Conservation (phyloP, 179 eudicot genomes). For the Heliamphora pulchella region DNA sequence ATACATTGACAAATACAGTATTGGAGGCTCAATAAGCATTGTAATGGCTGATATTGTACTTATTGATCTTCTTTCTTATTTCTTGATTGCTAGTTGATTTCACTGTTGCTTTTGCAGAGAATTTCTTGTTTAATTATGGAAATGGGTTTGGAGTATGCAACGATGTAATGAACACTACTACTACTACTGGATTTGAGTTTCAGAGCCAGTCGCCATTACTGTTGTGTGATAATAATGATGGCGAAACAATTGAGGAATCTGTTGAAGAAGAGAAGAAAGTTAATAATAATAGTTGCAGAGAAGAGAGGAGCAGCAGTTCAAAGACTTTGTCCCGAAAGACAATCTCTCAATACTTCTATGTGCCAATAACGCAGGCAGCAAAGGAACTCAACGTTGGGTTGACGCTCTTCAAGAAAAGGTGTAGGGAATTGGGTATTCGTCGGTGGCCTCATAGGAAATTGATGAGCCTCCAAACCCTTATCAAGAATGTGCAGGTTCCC, state of each 20-base stretch:
- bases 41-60: too few relatives aligned
- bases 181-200: conserved; percentile 14
- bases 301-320: conserved; percentile 19
- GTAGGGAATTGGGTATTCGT: conserved; percentile 73
- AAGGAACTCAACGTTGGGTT: conserved; percentile 78
- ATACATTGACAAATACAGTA: too few relatives aligned
- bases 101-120: conserved; percentile 9
- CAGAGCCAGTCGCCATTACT: conserved; percentile 14
- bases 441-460: conserved; percentile 95
- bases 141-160: conserved; percentile 19
- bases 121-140: conserved; percentile 19
- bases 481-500: conserved; percentile 72
- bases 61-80: too few relatives aligned
- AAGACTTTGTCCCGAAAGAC: conserved; percentile 42
- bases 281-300: neutral
- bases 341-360: conserved; percentile 67
- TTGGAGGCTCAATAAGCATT: too few relatives aligned
- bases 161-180: neutral
- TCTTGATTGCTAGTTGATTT: too few relatives aligned
- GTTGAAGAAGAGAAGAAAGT: neutral
- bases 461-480: conserved; percentile 81
- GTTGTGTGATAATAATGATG: conserved; percentile 2
- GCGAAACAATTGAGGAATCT: too few relatives aligned
- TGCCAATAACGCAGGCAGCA: conserved; percentile 90
- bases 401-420: conserved; percentile 79